Percentiles rank a stretch among this genome's conserved stretches.
phyloP scores from a whole-genome alignment of 2,329 filamentous ascomycete species.

The Botrytis aclada region DNA sequence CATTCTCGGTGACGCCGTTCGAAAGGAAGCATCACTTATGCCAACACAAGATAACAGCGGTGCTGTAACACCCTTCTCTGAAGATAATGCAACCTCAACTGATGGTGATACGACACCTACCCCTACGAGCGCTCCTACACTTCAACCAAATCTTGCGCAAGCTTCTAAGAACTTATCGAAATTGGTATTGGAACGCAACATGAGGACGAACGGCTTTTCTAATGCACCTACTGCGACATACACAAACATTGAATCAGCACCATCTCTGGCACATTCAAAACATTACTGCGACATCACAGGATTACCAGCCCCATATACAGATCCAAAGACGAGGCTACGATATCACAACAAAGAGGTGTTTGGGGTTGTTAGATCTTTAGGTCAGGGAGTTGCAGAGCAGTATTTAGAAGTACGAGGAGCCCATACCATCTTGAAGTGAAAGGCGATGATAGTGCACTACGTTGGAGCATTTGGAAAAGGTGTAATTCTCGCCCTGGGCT shows the following conservation, averaged over 20 bases:
- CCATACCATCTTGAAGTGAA: conserved; percentile 65
- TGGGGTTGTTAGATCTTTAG: conserved; percentile 72
- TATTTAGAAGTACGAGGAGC: conserved; percentile 88
- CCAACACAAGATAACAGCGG: conserved; percentile 81
- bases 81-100: conserved; percentile 55
- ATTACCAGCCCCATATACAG: conserved; percentile 83
- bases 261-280: conserved; percentile 77
- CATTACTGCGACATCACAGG: conserved; percentile 97
- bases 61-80: conserved; percentile 60
- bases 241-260: conserved; percentile 93
- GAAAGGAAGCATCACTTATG: conserved; percentile 83
- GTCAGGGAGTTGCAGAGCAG: conserved; percentile 79
- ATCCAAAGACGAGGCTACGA: conserved; percentile 89
- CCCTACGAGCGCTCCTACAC: conserved; percentile 40
- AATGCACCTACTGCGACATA: conserved; percentile 72
- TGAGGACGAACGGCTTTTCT: conserved; percentile 45
- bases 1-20: conserved; percentile 83
- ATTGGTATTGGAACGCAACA: conserved; percentile 81
- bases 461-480: conserved; percentile 1
- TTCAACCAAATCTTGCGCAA: conserved; percentile 75
- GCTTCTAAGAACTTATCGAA: conserved; percentile 83
- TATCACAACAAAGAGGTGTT: conserved; percentile 96
- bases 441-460: neutral
- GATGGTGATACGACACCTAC: conserved; percentile 44
- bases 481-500: neutral